Evolutionary conservation across 116 monocot genomes (phyloP), one percentile per base, ranked within the genome.

Genomic region (Papilionanthe hybrid): DNA sequence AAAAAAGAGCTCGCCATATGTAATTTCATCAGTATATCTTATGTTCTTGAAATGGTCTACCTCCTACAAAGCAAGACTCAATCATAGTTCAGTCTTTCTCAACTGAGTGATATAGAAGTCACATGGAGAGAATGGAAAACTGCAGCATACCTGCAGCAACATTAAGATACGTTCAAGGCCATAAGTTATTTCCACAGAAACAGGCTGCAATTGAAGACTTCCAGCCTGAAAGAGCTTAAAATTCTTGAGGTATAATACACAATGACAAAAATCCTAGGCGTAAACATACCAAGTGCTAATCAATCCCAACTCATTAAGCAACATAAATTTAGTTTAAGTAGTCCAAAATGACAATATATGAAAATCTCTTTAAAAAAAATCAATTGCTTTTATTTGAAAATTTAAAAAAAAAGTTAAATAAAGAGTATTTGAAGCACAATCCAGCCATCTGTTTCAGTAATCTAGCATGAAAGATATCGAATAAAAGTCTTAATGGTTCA

Each of bases 1-100:
- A 67, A 92, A 83, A 81, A 97, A 97, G 42, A 97, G 88, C 75
- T 97, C 97, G 19, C 97, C 97, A 75, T 97, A 97, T 79, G 97
- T 92, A 83, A 97, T 94, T 82, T 89, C 94, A 83, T 97, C 86
- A 55, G 97, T 79, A 79, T 94, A 97, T 76, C 84, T 87, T 69
- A 97, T 97, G 81, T 94, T 94, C 85, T 97, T 97, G 91, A 97
- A 97, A 87, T 97, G 97, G 85, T 97, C 92, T 27, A 92, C 94
- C 29, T 92, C 94, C 97, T 97, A 84, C 53, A 55, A 89, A 75
- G 41, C 78, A 85, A 79, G 18, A 77, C 84, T 86, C 81, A 85
- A 79, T 84, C 48, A 86, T 85, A 83, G 76, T 85, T 83, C 84
- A 81, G 78, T 78, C 79, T 81, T 80, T 77, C 75, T 71, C 69